A percentile compares a stretch with the other conserved stretches of the same genome.
Conservation (phyloP, 306 rosid species). For the Inga leiocalycina region DNA sequence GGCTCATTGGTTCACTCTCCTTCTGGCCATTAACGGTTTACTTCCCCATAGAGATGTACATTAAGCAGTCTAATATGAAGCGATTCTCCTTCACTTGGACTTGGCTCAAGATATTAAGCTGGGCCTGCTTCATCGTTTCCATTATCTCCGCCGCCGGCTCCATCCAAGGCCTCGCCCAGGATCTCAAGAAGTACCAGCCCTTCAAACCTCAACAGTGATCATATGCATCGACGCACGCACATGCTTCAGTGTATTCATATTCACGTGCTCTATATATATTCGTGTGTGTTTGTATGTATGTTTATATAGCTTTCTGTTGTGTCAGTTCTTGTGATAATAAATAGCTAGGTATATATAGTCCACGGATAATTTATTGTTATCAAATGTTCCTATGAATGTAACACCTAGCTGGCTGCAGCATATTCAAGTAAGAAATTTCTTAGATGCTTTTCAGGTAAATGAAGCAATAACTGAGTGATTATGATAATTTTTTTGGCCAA, state of each 20-base stretch:
- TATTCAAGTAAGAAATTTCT: conserved; percentile 27
- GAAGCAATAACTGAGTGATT: not conserved
- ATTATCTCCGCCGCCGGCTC: conserved; percentile 84
- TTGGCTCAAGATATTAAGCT: conserved; percentile 83
- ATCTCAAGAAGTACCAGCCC: conserved; percentile 79
- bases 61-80: conserved; percentile 65
- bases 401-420: conserved; percentile 27
- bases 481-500: no score
- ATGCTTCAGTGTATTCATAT: not conserved
- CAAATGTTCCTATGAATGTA: conserved; percentile 25
- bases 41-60: conserved; percentile 97
- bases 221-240: not conserved
- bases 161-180: conserved; percentile 70
- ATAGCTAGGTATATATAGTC: not conserved
- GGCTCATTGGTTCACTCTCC: conserved; percentile 81
- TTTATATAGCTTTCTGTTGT: conserved; percentile 11
- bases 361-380: conserved; percentile 42
- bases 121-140: conserved; percentile 79
- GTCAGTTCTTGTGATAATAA: conserved; percentile 17
- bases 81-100: conserved; percentile 79
- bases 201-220: conserved; percentile 58
- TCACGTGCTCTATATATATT: not conserved
- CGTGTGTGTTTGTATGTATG: not conserved
- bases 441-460: conserved; percentile 15
- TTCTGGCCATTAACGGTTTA: conserved; percentile 92